Evolutionary conservation across 805 yeast species (phyloP), one percentile per base, ranked within the genome.

Genomic region (Starmera caribaea): DNA sequence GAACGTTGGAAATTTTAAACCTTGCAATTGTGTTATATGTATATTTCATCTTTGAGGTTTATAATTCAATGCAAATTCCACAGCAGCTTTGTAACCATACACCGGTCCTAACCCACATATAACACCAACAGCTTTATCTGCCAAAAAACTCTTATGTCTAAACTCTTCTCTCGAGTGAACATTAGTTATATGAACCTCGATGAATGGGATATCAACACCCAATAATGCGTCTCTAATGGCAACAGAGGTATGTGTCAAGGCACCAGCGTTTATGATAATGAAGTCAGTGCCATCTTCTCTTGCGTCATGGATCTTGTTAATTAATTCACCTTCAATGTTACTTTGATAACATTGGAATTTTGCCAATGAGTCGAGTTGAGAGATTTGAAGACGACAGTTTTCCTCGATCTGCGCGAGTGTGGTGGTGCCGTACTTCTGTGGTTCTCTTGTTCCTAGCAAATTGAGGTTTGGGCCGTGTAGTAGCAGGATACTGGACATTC

Each of bases 401-500:
- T 51, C 41, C 45, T 71, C 75, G 15, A 71, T 58, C 35, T 70
- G 71, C 8, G 52, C 46, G 28, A 71, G 50, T 1, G 73, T 61
- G 0, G 69, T 67, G 16, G 72, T 62, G 9, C 76, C 76, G 45
- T 71, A 71, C 43, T 69, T 70, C 46, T 68, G 73, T 4, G 76
- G 76, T 45, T 68, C 73, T 48, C 73, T 58, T 8, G 61, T 53
- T 8, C 76, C 76, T 39, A 71, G 59, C n/a, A 71, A 55, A 46
- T 70, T 70, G 46, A 70, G 57, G 50, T 70, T 70, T 32, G 76
- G 75, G 10, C 76, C 76, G 46, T 70, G 71, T 33, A 70, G 54
- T 13, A 70, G 59, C 14, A 70, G 57, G n/a, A 70, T 67, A 26
- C 48, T 52, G 8, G 16, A 15, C 15, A 28, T 29, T 7, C 11